These are phyloP conservation scores for Cercospora sp. DNA, from an alignment of 2,329 filamentous ascomycete species.

Conservation along the genomic window DNA sequence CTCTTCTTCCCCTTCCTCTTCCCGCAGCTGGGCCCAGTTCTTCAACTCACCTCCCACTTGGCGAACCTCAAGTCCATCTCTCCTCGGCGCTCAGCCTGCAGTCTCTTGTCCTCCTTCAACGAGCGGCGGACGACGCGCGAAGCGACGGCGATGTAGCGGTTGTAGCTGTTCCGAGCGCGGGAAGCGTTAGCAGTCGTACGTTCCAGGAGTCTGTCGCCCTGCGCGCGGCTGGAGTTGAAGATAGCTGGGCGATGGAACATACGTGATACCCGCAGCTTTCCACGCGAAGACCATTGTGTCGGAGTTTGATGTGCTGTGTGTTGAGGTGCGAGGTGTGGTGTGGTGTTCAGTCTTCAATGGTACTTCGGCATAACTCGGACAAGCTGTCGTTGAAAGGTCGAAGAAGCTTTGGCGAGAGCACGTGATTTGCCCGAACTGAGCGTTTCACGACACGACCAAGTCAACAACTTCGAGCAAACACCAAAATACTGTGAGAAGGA, in stretches of 20 bases:
- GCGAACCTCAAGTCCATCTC: conserved; percentile 85
- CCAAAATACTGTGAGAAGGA: background rate
- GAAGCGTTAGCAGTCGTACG: conserved; percentile 24
- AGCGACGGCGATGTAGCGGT: conserved; percentile 97
- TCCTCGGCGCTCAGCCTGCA: conserved; percentile 84
- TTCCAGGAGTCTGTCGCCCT: background rate
- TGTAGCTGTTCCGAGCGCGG: conserved; percentile 71
- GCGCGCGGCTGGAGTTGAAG: background rate
- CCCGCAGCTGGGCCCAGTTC: conserved; percentile 64
- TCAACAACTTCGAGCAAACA: background rate
- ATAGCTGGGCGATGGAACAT: conserved; percentile 47
- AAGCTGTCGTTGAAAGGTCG: conserved; percentile 5
- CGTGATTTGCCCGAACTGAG: background rate
- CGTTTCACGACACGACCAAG: background rate
- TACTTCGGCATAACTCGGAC: conserved; percentile 14
- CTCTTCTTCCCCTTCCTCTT: conserved; percentile 44
- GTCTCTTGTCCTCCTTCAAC: conserved; percentile 91
- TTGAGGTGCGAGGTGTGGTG: conserved; percentile 15
- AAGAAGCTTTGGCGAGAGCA: background rate
- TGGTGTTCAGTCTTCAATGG: conserved; percentile 11
- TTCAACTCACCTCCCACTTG: conserved; percentile 93
- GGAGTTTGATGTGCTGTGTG: conserved; percentile 28
- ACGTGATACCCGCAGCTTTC: conserved; percentile 98
- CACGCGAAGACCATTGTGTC: conserved; percentile 92
- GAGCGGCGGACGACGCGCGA: conserved; percentile 93